Evolutionary conservation across 257 asterid species (phyloP).

Genomic region (Nicotiana sylvestris): DNA sequence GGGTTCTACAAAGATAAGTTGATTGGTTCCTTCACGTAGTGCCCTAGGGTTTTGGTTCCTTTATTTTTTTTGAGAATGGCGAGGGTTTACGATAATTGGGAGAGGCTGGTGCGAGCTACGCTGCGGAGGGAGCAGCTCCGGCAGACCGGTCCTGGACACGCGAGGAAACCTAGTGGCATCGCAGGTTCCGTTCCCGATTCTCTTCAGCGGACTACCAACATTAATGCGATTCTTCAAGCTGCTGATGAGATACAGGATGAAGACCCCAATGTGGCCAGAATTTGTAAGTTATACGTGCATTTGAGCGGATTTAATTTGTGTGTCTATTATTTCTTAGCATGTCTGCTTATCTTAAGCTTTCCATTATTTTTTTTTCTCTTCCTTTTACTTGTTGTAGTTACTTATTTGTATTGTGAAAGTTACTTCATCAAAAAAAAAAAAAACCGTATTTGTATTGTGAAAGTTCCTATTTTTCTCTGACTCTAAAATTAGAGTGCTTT

Average conservation of each 20-base stretch:
- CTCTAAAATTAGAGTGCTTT: not conserved
- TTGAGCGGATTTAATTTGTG: not conserved
- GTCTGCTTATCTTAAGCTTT: not conserved
- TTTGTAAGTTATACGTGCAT: constrained; percentile 45
- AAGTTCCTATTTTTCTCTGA: not conserved
- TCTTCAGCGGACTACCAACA: constrained; percentile 71
- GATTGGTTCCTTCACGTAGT: not conserved
- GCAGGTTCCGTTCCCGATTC: constrained; percentile 96
- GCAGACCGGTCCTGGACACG: constrained; percentile 48
- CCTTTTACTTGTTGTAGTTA: not conserved
- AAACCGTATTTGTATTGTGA: not conserved
- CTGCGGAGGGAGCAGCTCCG: constrained; percentile 61
- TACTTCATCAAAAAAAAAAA: no score
- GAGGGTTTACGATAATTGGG: constrained; percentile 78
- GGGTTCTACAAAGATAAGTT: not conserved
- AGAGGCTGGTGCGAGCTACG: constrained; percentile 70
- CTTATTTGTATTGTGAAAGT: not conserved
- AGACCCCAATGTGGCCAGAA: constrained; percentile 87
- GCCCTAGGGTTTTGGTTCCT: not conserved
- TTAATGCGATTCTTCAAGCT: constrained; percentile 78
- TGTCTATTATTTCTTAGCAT: not conserved
- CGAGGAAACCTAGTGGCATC: constrained; percentile 70
- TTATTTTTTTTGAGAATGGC: constrained; percentile 31
- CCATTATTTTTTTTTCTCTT: not conserved
- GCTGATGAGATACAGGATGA: constrained; percentile 93